These are phyloP conservation scores for Fraxinus xanthoxyloides DNA, from an alignment of 305 asterid species.

Conservation along the genomic window DNA sequence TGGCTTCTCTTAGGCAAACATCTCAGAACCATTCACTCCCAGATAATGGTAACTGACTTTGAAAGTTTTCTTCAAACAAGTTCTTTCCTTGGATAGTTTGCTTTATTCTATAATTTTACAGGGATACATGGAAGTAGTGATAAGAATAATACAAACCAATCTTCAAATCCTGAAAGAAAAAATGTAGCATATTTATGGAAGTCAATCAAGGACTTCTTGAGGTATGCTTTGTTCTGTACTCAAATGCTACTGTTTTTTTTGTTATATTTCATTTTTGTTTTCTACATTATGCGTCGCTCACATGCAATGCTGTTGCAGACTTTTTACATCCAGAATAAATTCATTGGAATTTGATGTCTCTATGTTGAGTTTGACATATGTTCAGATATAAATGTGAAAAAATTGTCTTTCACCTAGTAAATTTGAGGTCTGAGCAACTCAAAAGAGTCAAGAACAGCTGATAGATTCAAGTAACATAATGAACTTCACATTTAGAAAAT, in stretches of 20 bases:
- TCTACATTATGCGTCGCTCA: neutral
- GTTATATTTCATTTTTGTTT: neutral
- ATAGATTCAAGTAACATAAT: neutral
- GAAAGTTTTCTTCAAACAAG: neutral
- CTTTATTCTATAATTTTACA: conserved; percentile 1
- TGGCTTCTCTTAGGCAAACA: conserved; percentile 66
- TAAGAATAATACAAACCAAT: conserved; percentile 28
- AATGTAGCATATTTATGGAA: conserved; percentile 53
- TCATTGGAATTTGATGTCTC: neutral
- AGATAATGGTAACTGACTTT: conserved; percentile 18
- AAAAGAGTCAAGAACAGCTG: neutral
- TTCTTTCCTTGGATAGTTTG: conserved; percentile 11
- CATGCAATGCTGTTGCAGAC: neutral
- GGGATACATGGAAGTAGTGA: conserved; percentile 19
- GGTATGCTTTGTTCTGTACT: conserved; percentile 43
- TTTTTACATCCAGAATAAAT: neutral
- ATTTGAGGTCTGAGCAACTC: neutral
- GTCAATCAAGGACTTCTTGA: conserved; percentile 55
- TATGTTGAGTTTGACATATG: neutral
- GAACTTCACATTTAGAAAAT: neutral
- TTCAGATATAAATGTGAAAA: neutral
- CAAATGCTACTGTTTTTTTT: neutral
- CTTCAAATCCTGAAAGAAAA: conserved; percentile 32
- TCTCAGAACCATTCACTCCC: conserved; percentile 29
- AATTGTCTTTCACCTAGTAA: neutral